phyloP scores from a whole-genome alignment of 1,284 basidiomycete genomes.

The Fomitiporia mediterranea region DNA sequence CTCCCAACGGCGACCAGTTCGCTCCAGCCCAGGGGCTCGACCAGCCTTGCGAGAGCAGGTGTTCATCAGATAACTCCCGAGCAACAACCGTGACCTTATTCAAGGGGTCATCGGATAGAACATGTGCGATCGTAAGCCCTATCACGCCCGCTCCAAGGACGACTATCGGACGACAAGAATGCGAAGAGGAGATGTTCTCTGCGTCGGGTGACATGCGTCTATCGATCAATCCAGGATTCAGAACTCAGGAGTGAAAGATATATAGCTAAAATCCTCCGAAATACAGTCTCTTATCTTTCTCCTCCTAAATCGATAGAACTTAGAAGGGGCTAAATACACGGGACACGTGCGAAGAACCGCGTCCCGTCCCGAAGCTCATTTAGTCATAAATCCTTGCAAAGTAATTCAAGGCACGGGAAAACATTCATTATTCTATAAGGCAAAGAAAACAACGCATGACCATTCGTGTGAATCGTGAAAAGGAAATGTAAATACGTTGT shows the following conservation, averaged over 20 bases:
- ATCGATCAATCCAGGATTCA: not conserved
- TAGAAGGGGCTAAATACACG: not conserved
- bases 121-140: constrained; percentile 41
- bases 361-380: not conserved
- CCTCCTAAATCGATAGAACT: not conserved
- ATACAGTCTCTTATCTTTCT: not conserved
- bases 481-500: constrained; percentile 1
- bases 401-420: not conserved
- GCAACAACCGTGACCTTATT: constrained; percentile 58
- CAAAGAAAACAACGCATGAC: not conserved
- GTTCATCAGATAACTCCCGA: constrained; percentile 56
- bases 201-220: constrained; percentile 11
- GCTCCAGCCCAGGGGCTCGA: constrained; percentile 72
- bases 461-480: not conserved
- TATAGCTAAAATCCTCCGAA: not conserved
- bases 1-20: constrained; percentile 58
- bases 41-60: constrained; percentile 54
- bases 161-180: constrained; percentile 28
- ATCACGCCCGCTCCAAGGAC: constrained; percentile 53
- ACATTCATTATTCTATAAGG: not conserved
- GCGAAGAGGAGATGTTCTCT: not conserved
- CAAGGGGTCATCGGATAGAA: constrained; percentile 29
- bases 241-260: not conserved
- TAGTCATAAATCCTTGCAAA: too few species aligned
- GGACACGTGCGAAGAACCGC: constrained; percentile 1